Percentiles rank a stretch among this genome's conserved stretches.
Evolutionary conservation across 2,329 filamentous ascomycete species (phyloP).

Genomic region (Colletotrichum truncatum): DNA sequence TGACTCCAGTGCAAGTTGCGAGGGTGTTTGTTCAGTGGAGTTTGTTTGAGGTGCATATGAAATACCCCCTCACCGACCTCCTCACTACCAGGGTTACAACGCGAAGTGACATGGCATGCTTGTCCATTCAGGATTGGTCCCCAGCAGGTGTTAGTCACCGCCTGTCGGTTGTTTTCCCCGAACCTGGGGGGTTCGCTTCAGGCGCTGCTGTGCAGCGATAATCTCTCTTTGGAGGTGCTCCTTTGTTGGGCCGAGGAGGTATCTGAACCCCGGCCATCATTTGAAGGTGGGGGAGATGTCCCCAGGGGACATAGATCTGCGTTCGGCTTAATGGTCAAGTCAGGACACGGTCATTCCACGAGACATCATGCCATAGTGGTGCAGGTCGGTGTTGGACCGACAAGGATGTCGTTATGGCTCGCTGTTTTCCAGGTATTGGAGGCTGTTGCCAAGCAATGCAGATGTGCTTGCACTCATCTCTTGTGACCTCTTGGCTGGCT

Average conservation of each 20-base stretch:
- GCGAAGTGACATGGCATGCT: slow-evolving; percentile 8
- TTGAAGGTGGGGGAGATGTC: too few species aligned
- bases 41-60: background rate
- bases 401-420: background rate
- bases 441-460: background rate
- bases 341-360: background rate
- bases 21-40: slow-evolving; percentile 9
- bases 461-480: slow-evolving; percentile 11
- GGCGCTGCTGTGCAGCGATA: background rate
- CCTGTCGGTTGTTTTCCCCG: background rate
- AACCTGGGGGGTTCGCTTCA: background rate
- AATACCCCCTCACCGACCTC: background rate
- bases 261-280: too few species aligned
- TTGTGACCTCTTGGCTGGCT: background rate
- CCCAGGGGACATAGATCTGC: slow-evolving; percentile 1
- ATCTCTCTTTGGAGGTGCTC: too few species aligned
- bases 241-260: too few species aligned
- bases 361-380: background rate
- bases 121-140: background rate
- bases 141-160: background rate
- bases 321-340: too few species aligned
- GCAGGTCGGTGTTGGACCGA: background rate
- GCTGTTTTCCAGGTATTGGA: background rate
- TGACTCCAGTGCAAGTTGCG: too few species aligned
- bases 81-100: background rate